Base-by-base conservation (phyloP, 139 green algal species). In the Volvox africanus region DNA sequence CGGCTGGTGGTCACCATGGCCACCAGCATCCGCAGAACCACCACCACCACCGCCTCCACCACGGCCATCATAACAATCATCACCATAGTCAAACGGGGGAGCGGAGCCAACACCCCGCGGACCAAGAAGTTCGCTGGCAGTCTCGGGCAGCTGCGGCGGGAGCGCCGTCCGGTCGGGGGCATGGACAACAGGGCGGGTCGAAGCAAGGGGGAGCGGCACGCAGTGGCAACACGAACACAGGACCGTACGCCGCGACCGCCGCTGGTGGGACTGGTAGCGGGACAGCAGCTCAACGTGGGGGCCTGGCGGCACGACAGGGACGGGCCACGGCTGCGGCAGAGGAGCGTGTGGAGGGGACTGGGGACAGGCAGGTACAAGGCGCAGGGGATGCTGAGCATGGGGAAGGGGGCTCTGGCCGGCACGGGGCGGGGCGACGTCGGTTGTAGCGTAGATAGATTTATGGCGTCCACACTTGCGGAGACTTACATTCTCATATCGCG, bases 51-150 rank as follows among this genome's bases (percentile, higher is more conserved):
- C 78, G 36, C 24, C 5, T 36, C 82, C 55, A 76, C 61, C 82
- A 88, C 62, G 19, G 33, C 44, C 80, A 78, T 36, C 55, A 33
- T 14, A 55, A 55, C 44, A 67, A 76, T 21, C 61, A 76, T 32
- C 61, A 84, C 80, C 55, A 71, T n/a, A n/a, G 78, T 32, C 19
- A 32, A 36, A 55, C 44, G 44, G 44, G 44, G 9, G 78, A 82
- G 30, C 33, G 50, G 24, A 30, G 50, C 14, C 50, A 73, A 14
- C 62, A 79, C 33, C 62, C 68, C 11, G 82, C 82, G 2, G 82
- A 88, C 32, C 21, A 65, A 24, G 82, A 88, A 32, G 82, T 22
- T 11, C 82, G 82, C 3, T 88, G 82, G 82, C 82, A 88, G 82
- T 67, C 32, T 0, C 28, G 82, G 62, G 19, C 65, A 67, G 62